Evolutionary conservation across 164 flowering plant genomes (phyloP).

Genomic region (Piper betle): DNA sequence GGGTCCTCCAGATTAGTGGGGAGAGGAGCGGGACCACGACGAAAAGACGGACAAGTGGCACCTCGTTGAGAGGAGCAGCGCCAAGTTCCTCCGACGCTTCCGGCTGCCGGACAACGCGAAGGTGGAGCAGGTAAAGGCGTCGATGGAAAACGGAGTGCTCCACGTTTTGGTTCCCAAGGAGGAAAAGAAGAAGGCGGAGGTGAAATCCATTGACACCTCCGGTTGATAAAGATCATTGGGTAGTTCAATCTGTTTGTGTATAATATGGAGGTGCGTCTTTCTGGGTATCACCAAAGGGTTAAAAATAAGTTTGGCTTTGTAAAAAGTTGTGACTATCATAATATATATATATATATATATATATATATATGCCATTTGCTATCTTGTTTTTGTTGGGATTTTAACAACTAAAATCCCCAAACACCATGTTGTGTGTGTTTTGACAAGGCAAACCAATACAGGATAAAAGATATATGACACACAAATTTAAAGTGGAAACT

Average conservation of each 20-base stretch:
- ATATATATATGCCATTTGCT: no score
- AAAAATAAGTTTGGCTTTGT: neutral
- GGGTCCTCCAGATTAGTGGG: neutral
- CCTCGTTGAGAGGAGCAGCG: neutral
- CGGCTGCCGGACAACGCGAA: conserved; percentile 8
- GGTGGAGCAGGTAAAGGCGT: neutral
- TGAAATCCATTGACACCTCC: neutral
- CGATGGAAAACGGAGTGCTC: neutral
- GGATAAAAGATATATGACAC: no score
- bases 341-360: no score
- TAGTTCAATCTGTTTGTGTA: neutral
- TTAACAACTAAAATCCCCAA: no score
- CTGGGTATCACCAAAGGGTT: neutral
- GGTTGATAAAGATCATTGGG: neutral
- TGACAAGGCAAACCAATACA: no score
- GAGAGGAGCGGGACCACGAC: neutral
- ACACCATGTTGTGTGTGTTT: no score
- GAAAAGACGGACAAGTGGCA: conserved; percentile 1
- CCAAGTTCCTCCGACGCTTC: neutral
- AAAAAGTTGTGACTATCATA: neutral
- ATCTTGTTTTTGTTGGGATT: no score
- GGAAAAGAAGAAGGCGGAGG: conserved; percentile 9
- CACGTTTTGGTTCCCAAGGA: neutral
- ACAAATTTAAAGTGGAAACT: no score
- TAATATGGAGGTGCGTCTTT: neutral